These are phyloP conservation scores for Penicillium sp. DNA, from an alignment of 2,329 filamentous ascomycete species.

Conservation along the genomic window DNA sequence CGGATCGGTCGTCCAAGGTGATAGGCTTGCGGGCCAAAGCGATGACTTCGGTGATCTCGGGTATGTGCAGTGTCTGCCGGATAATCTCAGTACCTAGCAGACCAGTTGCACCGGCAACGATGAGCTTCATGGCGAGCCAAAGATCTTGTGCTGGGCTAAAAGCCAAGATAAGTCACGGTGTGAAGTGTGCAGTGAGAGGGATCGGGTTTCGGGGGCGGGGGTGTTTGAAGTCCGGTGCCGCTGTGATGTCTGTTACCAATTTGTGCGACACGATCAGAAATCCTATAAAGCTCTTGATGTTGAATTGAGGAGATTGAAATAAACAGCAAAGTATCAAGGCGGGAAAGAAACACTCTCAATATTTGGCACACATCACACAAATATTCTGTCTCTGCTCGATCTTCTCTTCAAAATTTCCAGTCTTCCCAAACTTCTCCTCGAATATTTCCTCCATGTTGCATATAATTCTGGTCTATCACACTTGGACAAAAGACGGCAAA, in stretches of 20 bases:
- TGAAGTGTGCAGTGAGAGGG: neutral
- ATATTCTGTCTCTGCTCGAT: too few relatives aligned
- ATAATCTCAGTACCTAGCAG: slow-evolving; percentile 40
- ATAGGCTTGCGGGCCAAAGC: slow-evolving; percentile 10
- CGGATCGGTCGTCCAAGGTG: neutral
- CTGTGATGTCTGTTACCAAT: neutral
- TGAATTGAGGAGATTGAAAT: too few relatives aligned
- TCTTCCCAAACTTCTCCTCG: too few relatives aligned
- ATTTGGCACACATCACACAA: too few relatives aligned
- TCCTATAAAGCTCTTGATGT: neutral
- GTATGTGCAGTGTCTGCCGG: slow-evolving; percentile 31
- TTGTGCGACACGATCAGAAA: neutral
- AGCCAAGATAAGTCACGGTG: neutral
- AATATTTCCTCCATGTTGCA: too few relatives aligned
- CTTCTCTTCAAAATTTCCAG: too few relatives aligned
- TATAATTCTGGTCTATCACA: too few relatives aligned
- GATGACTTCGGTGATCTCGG: slow-evolving; percentile 15
- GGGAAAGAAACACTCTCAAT: too few relatives aligned
- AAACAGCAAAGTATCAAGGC: too few relatives aligned
- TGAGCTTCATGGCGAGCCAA: slow-evolving; percentile 35
- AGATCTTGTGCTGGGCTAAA: neutral
- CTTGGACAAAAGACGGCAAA: too few relatives aligned
- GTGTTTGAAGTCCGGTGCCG: neutral
- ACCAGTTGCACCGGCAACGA: slow-evolving; percentile 38
- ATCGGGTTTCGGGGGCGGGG: neutral